These are phyloP conservation scores for Acmispon strigosus DNA, from an alignment of 306 rosid species.

Conservation along the genomic window DNA sequence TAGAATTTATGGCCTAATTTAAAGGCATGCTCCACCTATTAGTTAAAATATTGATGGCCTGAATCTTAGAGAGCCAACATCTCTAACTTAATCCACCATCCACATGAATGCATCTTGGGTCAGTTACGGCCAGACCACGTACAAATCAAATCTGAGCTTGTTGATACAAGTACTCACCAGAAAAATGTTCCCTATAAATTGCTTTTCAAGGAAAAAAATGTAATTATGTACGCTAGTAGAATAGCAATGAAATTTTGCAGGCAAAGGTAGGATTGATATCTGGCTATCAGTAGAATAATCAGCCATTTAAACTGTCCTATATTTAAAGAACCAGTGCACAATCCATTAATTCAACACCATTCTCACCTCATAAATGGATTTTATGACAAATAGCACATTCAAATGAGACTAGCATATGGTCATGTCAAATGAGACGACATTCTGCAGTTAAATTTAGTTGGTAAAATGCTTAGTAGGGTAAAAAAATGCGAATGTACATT, in stretches of 20 bases:
- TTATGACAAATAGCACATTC: constrained; percentile 3
- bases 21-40: too few species aligned
- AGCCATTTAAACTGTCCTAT: background rate
- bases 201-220: too few species aligned
- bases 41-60: too few species aligned
- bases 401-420: background rate
- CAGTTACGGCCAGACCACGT: too few species aligned
- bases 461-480: background rate
- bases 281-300: background rate
- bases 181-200: too few species aligned
- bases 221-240: background rate
- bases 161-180: too few species aligned
- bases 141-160: too few species aligned
- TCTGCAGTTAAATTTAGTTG: background rate
- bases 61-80: too few species aligned
- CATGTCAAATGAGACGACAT: background rate
- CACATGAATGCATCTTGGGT: too few species aligned
- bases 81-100: too few species aligned
- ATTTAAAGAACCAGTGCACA: background rate
- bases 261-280: background rate
- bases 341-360: background rate
- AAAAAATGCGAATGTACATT: background rate
- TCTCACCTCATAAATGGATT: background rate
- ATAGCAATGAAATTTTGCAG: background rate
- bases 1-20: too few species aligned